These are phyloP conservation scores for Podaxis mareebaensis DNA, from an alignment of 768 basidiomycete genomes.

Conservation along the genomic window DNA sequence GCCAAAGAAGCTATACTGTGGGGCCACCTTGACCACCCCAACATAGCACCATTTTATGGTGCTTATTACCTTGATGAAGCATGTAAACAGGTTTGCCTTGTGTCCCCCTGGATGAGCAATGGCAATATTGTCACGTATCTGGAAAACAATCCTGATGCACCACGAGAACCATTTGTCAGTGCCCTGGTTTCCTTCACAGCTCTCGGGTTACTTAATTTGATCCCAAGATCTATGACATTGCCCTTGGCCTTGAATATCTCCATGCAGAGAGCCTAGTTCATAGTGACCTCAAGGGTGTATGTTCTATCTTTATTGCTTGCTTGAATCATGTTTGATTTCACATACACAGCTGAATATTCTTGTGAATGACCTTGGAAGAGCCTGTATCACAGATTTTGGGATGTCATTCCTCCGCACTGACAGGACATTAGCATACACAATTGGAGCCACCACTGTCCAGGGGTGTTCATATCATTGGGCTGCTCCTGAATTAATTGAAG, in stretches of 20 bases:
- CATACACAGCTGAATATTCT: constrained; percentile 18
- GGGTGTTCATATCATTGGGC: constrained; percentile 17
- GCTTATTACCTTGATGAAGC: background rate
- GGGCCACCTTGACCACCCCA: constrained; percentile 6
- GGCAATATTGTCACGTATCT: background rate
- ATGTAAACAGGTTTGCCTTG: background rate
- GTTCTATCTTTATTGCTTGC: background rate
- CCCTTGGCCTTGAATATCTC: constrained; percentile 16
- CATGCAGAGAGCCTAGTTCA: constrained; percentile 17
- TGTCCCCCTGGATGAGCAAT: constrained; percentile 18
- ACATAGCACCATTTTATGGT: constrained; percentile 6
- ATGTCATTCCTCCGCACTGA: constrained; percentile 14
- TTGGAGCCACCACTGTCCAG: background rate
- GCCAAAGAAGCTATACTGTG: constrained; percentile 6
- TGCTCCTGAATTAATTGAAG: constrained; percentile 20
- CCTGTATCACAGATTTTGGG: constrained; percentile 21
- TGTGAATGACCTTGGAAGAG: constrained; percentile 12
- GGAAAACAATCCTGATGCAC: background rate
- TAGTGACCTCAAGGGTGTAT: constrained; percentile 21
- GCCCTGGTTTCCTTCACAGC: background rate
- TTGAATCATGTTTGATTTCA: background rate
- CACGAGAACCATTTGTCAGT: background rate
- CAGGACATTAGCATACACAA: background rate
- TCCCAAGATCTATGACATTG: constrained; percentile 16
- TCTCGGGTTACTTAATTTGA: background rate